Base-by-base conservation (phyloP, 306 rosid species). In the Prunus mongolica region DNA sequence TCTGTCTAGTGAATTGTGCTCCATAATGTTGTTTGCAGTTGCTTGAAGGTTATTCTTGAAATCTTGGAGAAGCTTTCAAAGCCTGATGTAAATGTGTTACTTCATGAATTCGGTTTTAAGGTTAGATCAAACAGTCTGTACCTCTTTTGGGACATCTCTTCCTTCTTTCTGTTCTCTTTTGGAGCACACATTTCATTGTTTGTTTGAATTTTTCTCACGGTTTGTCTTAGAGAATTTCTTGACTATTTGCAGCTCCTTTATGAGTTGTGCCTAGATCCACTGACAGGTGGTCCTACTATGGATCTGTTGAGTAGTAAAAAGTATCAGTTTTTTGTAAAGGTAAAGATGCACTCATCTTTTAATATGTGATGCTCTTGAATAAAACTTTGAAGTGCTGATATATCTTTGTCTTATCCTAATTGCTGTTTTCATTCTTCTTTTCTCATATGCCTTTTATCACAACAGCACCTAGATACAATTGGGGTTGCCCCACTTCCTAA, bases 101-200 rank as follows among this genome's bases (percentile, higher is more conserved):
- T 95, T 89, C 94, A 89, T 79, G 98, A 95, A 71, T 95, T 95
- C 80, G 88, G 98, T 79, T 89, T 95, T 87, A 95, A 95, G 98
- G 98, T 95, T 63, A 78, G 95, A 77, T 66, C 24, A 76, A 52
- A 55, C 28, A 14, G 28, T 68, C 64, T 27, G 32, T 46, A 64
- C 56, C 22, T 32, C 54, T 22, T 18, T 20, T 20, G 54, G 50
- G 49, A 72, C 22, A 16, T 52, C 60, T 50, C 45, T 41, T 65
- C 60, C 19, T 28, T 72, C 41, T 45, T 80, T 69, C 73, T 28
- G 22, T 60, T 64, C 27, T 62, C 41, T 62, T 27, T 27, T 2
- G 44, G 20, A 62, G 14, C 9, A 30, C n/a, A 2, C 19, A 62
- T 62, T 56, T 28, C 11, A 12, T 28, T 30, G 19, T 16, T 62